Evolutionary conservation across 2,329 filamentous ascomycete species (phyloP), one percentile per base, ranked within the genome.

Genomic region (Macrophomina tecta): DNA sequence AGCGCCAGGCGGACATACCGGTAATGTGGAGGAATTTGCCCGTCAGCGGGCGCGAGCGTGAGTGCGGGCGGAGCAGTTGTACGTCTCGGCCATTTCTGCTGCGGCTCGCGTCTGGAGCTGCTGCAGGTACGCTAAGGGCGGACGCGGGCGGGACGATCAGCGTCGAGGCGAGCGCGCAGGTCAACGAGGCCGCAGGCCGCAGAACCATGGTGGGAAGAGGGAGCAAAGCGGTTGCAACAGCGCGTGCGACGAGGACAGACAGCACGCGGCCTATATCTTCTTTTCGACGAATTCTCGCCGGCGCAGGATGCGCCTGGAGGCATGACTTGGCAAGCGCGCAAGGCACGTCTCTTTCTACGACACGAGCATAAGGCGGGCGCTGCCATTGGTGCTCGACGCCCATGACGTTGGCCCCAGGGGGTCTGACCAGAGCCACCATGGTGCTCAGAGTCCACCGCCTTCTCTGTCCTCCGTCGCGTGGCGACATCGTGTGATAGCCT

Each of bases 1-100:
- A 36, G 30, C 16, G 18, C 7, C 5, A 28, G 34, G 67, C 66
- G 77, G 18, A 18, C 84, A 69, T 82, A 94, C 92, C 93, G 80
- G 93, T 95, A 72, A 97, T 91, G 79, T 97, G 93, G 75, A 97
- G 84, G 81, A 97, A 97, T 76, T 87, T 88, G 70, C 93, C 93
- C 2, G 64, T 66, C 6, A 60, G 58, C 78, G 64, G 64, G 4
- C 64, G 56, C n/a, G n/a, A n/a, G n/a, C n/a, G n/a, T n/a, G n/a
- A n/a, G n/a, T n/a, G 58, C 78, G 64, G 64, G 4, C 64, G 56
- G 56, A 60, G 56, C 28, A 58, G 36, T n/a, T 28, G 12, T 45
- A 46, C 56, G 40, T 46, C 56, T 46, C 56, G 38, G 38, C 55
- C 42, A 60, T 46, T 60, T 60, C 42, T 60, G 55, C 18, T 32